Base-by-base conservation (phyloP, 2,329 filamentous ascomycete genomes). In the Aspergillus hortae region DNA sequence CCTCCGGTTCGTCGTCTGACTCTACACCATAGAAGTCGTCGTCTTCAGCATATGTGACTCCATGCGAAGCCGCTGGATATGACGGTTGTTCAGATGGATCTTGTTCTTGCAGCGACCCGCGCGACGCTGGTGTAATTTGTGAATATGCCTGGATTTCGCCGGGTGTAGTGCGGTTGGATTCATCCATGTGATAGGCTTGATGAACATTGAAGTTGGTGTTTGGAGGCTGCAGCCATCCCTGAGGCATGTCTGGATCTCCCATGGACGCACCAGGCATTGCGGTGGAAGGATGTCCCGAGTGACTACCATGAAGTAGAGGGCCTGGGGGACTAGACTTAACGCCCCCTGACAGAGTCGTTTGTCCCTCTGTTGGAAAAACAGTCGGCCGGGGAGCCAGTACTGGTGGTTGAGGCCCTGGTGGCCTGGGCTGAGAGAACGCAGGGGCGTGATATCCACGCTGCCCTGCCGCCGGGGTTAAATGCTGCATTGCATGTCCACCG, bases 21-120 rank as follows among this genome's bases (percentile, higher is more conserved):
- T 83, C 82, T 9, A 73, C 77, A 73, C 85, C 81, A 19, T 80
- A 84, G n/a, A 76, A 79, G 55, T 87, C 83, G 50, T 87, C 83
- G 36, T 83, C 75, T 57, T 80, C 78, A 49, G 79, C 76, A 52
- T 76, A 75, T 4, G 66, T 54, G 11, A 62, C 44, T 43, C 63
- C 59, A 38, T 53, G 43, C 54, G 63, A 54, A 56, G 55, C 38
- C 44, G 51, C 19, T 44, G 56, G 35, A 53, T 53, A 35, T 48
- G 56, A 45, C 43, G 30, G 45, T 33, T 19, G 32, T 45, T 38
- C 15, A 42, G 44, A 45, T 23, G 41, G 38, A 19, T 33, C 45
- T n/a, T 44, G 51, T 38, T 53, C 52, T 35, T 45, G 15, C n/a
- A 30, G 21, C 11, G 32, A 12, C 19, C 17, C 17, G 14, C 4